phyloP scores from a whole-genome alignment of 1,284 basidiomycete genomes.

The Trichosporon sp. region DNA sequence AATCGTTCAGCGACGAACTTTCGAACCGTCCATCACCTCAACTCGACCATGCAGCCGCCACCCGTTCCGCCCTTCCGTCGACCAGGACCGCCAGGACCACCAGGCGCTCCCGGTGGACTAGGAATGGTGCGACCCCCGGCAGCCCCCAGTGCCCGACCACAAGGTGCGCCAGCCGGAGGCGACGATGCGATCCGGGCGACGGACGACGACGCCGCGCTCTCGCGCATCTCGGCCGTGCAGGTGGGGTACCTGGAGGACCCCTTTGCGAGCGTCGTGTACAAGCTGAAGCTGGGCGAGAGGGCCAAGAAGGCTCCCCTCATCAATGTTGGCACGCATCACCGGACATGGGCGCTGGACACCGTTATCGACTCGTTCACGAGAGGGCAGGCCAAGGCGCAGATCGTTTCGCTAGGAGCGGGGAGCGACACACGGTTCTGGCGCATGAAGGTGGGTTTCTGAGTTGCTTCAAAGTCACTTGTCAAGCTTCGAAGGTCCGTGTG shows the following conservation, averaged over 20 bases:
- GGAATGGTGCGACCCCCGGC: not conserved
- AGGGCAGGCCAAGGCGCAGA: constrained; percentile 62
- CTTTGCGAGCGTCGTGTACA: constrained; percentile 66
- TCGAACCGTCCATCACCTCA: not conserved
- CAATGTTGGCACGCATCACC: constrained; percentile 90
- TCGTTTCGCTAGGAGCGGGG: constrained; percentile 86
- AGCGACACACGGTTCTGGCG: constrained; percentile 94
- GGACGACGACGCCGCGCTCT: constrained; percentile 69
- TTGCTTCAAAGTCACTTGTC: no score
- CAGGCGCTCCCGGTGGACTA: no score
- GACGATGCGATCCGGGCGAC: constrained; percentile 71
- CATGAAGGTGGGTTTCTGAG: constrained; percentile 66
- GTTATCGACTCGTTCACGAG: constrained; percentile 74
- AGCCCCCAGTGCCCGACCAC: not conserved
- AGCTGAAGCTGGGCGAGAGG: not conserved
- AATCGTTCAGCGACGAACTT: not conserved
- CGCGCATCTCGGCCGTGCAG: constrained; percentile 65
- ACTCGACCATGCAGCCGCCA: constrained; percentile 9
- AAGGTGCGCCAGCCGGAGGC: not conserved
- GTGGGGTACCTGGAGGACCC: constrained; percentile 76
- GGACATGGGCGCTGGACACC: constrained; percentile 76
- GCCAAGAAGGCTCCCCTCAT: constrained; percentile 71
- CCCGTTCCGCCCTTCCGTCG: constrained; percentile 4
- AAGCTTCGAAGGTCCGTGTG: not conserved
- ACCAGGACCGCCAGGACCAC: not conserved